Evolutionary conservation across 768 basidiomycete genomes (phyloP), one percentile per base, ranked within the genome.

Genomic region (Crassisporium funariophilum): DNA sequence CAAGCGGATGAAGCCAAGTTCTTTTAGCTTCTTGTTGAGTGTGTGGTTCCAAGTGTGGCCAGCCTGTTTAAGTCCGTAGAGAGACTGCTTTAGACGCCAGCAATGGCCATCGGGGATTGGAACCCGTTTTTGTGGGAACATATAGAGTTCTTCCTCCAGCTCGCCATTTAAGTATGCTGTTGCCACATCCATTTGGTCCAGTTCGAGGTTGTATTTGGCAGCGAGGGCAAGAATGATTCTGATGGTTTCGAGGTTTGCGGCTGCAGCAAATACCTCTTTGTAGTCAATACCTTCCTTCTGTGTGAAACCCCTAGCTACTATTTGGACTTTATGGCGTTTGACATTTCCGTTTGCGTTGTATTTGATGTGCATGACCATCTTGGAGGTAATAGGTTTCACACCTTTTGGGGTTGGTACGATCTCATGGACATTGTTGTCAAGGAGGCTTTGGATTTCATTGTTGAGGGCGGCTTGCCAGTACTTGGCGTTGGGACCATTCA

Each of bases 141-240:
- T 23, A 25, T 53, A 60, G 2, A 60, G 25, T 17, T 60, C 56
- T 27, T 57, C 54, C 0, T 38, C 34, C 17, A 57, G 46, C 21
- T 55, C 47, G 4, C 54, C 52, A 37, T 58, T 57, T 16, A 58
- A 42, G 38, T 54, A 60, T 9, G 55, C 58, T 3, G 53, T 53
- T 10, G 42, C 43, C 9, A 55, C 51, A 37, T 60, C 58, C 51
- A 60, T 46, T n/a, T 54, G 53, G n/a, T 59, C 46, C 7, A 59
- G 47, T n/a, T 54, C 47, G 37, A 56, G 53, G 16, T 53, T 34
- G 35, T 50, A 45, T 23, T 50, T 47, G 5, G 53, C 47, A 4
- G 58, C 53, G 4, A 56, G 41, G 1, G 55, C 49, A 16, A 54
- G 23, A 11, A 59, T 51, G 12, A 54, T 48, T 1, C 53, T 44